Evolutionary conservation across 805 yeast species (phyloP).

Genomic region (Metschnikowia lunata): DNA sequence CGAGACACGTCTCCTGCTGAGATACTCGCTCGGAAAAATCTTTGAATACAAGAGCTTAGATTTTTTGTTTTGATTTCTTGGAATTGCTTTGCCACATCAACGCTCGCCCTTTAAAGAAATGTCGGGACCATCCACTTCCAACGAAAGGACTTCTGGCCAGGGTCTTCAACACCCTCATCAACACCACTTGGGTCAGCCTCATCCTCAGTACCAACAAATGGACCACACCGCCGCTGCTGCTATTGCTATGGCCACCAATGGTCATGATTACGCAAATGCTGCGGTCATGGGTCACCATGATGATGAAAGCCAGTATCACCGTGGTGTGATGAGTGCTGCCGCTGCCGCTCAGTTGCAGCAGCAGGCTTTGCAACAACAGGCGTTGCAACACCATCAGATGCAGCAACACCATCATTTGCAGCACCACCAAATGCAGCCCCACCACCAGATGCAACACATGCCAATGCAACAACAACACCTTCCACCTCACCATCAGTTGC

Average conservation of each 20-base stretch:
- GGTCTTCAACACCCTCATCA: constrained; percentile 14
- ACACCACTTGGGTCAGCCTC: constrained; percentile 16
- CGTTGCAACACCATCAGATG: constrained; percentile 16
- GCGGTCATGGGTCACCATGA: constrained; percentile 20
- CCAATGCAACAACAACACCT: constrained; percentile 17
- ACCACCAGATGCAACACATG: constrained; percentile 16
- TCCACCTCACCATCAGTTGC: constrained; percentile 19
- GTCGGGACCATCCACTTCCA: constrained; percentile 21
- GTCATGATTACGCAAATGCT: constrained; percentile 18
- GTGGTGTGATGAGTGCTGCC: constrained; percentile 16
- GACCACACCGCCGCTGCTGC: constrained; percentile 23
- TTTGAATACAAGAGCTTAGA: too few relatives aligned
- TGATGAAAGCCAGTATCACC: constrained; percentile 17
- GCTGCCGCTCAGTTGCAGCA: constrained; percentile 19
- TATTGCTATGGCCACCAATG: constrained; percentile 17
- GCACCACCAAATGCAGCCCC: constrained; percentile 11
- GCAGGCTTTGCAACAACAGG: constrained; percentile 16
- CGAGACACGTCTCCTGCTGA: constrained; percentile 7
- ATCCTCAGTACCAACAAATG: constrained; percentile 18
- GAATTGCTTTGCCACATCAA: too few relatives aligned
- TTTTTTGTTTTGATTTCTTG: not conserved
- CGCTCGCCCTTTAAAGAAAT: constrained; percentile 1
- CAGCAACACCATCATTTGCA: constrained; percentile 17
- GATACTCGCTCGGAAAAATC: too few relatives aligned
- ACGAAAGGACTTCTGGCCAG: constrained; percentile 16